These are phyloP conservation scores for Salpingoeca rosetta DNA, from an alignment of 78 protist genomes.

Conservation along the genomic window DNA sequence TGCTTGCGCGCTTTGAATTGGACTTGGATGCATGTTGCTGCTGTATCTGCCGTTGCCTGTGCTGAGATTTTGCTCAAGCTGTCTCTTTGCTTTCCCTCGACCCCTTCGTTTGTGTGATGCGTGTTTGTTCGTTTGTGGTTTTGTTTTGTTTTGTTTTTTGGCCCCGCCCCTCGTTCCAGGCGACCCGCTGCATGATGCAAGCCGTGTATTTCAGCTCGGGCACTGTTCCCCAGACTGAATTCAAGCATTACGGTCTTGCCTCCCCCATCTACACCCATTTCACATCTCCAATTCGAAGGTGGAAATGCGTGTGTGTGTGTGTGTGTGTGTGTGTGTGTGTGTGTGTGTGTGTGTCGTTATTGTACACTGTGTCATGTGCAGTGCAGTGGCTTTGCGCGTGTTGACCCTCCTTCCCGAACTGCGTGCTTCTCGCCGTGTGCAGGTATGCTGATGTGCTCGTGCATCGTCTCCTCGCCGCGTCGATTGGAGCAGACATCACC, in stretches of 20 bases:
- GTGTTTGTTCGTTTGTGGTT: too few species aligned
- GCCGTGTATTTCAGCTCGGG: constrained; percentile 72
- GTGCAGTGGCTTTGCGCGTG: background rate
- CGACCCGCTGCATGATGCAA: constrained; percentile 67
- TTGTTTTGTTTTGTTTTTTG: background rate
- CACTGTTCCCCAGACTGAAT: constrained; percentile 25
- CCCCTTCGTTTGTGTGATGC: too few species aligned
- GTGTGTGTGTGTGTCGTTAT: too few species aligned
- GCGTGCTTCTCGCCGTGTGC: too few species aligned
- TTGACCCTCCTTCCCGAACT: background rate
- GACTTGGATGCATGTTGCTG: background rate
- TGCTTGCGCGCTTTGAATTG: too few species aligned
- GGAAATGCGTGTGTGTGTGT: too few species aligned
- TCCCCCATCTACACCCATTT: constrained; percentile 91
- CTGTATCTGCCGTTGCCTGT: background rate
- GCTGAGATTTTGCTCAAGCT: background rate
- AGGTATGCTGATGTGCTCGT: constrained; percentile 77
- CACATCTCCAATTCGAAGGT: constrained; percentile 94
- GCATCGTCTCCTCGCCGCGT: constrained; percentile 68
- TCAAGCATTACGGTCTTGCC: constrained; percentile 77
- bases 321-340: too few species aligned
- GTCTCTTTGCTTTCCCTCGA: too few species aligned
- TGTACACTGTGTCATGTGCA: background rate
- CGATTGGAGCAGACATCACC: constrained; percentile 12
- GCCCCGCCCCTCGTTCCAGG: background rate